Base-by-base conservation (phyloP, 202 grass and related monocot genomes). In the Brachypodium distachyon region DNA sequence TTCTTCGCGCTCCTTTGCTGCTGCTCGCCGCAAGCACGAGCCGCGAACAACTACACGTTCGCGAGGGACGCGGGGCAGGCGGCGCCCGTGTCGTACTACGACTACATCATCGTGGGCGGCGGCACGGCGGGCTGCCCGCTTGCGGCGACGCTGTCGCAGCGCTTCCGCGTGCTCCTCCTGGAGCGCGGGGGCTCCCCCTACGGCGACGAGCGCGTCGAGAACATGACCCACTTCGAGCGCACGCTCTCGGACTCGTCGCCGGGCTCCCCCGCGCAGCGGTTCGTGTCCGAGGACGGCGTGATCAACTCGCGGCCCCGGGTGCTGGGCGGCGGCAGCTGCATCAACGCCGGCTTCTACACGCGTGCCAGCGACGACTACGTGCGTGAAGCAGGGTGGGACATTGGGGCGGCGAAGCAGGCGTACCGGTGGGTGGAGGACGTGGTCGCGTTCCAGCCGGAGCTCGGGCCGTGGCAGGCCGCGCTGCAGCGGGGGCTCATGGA, bases 341-440 rank as follows among this genome's bases (percentile, higher is more conserved):
- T 88, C 79, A 97, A 97, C 71, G 93, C 93, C 8, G 93, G 93
- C 0, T 97, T 97, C 89, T 97, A 88, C 85, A 97, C 93, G 44
- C 90, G 90, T 8, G 87, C 90, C n/a, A 50, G 73, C 79, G 49
- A 71, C 11, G 53, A 68, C 33, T 92, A 92, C 77, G 85, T 82
- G 57, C 32, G 19, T 21, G 61, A 22, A 33, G 76, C 52, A 44
- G 87, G 87, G 11, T 97, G 93, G 87, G 85, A 97, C 77, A 38
- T 67, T 2, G 75, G 2, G 4, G 67, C 72, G 12, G 8, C 84
- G 51, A 48, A 40, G 78, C 85, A 48, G 23, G 91, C 93, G 31
- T 97, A 97, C 82, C 73, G 46, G 59, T 97, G 95, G 95, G 87
- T 94, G 53, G 95, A 94, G 75, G 66, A 77, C 51, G 87, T 79